Conservation (phyloP, 805 yeast species). For the Candida lessepsii region DNA sequence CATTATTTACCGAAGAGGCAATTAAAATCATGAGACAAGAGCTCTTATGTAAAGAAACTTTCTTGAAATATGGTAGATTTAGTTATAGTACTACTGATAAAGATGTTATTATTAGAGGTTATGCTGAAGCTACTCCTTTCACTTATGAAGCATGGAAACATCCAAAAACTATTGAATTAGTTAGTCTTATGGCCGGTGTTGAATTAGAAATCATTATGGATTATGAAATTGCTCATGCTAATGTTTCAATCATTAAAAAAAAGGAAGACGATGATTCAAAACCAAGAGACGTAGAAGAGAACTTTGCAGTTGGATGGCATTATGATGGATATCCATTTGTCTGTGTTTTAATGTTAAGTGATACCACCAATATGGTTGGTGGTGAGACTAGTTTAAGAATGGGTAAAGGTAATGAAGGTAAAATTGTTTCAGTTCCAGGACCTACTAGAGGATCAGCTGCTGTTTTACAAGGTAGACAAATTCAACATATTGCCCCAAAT, state of each 20-base stretch:
- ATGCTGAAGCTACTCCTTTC: constrained; percentile 49
- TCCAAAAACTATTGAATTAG: constrained; percentile 53
- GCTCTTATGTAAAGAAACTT: constrained; percentile 45
- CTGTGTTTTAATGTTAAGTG: constrained; percentile 62
- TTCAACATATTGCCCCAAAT: constrained; percentile 41
- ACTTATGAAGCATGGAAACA: constrained; percentile 58
- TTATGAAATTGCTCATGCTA: constrained; percentile 55
- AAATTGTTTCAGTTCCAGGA: constrained; percentile 23
- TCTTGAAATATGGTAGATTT: constrained; percentile 44
- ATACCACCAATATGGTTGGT: constrained; percentile 57
- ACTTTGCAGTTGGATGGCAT: constrained; percentile 65
- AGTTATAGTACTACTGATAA: constrained; percentile 44
- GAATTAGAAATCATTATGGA: constrained; percentile 55
- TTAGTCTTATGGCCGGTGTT: constrained; percentile 58
- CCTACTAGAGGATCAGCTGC: constrained; percentile 38
- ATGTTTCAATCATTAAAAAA: constrained; percentile 45
- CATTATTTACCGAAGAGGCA: constrained; percentile 60
- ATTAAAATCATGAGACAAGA: constrained; percentile 58
- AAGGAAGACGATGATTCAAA: constrained; percentile 23
- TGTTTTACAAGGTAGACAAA: constrained; percentile 39
- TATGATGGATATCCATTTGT: constrained; percentile 63
- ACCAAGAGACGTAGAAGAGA: constrained; percentile 22
- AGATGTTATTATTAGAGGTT: constrained; percentile 53
- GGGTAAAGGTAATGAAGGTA: constrained; percentile 29
- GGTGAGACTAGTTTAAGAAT: constrained; percentile 57